Base-by-base conservation (phyloP, 441 rosid species). In the Melastoma candidum region DNA sequence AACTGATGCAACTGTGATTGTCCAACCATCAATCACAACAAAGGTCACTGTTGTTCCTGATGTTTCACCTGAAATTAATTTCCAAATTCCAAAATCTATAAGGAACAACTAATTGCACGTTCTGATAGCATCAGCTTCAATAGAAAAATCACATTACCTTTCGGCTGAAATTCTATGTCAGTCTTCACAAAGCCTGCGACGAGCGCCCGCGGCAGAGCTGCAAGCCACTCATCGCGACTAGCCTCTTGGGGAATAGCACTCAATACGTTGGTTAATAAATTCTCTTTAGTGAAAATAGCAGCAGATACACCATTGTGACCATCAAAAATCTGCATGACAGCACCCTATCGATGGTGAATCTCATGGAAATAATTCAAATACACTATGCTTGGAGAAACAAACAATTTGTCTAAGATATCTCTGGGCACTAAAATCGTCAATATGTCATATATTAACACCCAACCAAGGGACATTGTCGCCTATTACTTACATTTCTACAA, bases 141-240 rank as follows among this genome's bases (percentile, higher is more conserved):
- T 36, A 51, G 49, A 39, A 11, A 26, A 46, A 60, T 49, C 14
- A 57, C 2, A 45, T 22, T 47, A 58, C 98, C 87, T 82, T 68
- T 85, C 71, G 84, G 87, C 79, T 92, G 98, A 75, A 92, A 92
- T 64, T 92, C 95, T 27, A 92, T 92, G 72, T 92, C 98, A 46
- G 98, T 92, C 71, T 88, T 92, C 68, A 92, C 97, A 74, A 92
- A 92, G 32, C 97, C 97, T 2, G 98, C 97, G 53, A 92, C 98
- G 48, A 92, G 68, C 26, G 97, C 98, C 57, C 90, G 78, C 58
- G 98, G 95, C 68, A 92, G 92, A 49, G 97, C 89, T 68, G 82
- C 96, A 75, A 88, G 97, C 98, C 98, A 88, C 70, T 85, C 92
- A 43, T 92, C 98, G 68, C 86, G 74, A 49, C 65, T 79, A 46